phyloP scores from a whole-genome alignment of 2,329 filamentous ascomycete species.

The Canariomyces notabilis region DNA sequence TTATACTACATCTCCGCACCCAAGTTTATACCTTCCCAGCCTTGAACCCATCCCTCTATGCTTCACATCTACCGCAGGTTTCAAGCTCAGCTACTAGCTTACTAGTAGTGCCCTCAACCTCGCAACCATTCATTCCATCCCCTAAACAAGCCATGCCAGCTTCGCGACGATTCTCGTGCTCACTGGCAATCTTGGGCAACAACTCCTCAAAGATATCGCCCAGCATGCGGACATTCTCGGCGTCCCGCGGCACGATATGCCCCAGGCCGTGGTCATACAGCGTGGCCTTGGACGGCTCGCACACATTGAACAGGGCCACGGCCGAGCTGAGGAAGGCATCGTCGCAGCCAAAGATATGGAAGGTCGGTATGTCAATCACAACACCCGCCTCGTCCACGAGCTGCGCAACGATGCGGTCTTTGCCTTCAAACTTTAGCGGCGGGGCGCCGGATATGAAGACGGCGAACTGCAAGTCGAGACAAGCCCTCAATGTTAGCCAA shows the following conservation, averaged over 20 bases:
- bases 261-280: slow-evolving; percentile 49
- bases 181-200: slow-evolving; percentile 17
- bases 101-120: too few species aligned
- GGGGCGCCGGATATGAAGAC: slow-evolving; percentile 43
- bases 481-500: too few species aligned
- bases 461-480: slow-evolving; percentile 37
- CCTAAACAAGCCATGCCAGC: neutral
- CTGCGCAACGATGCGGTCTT: slow-evolving; percentile 24
- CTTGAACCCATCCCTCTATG: too few species aligned
- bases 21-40: too few species aligned
- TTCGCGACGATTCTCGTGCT: slow-evolving; percentile 5
- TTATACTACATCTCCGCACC: too few species aligned
- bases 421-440: slow-evolving; percentile 28
- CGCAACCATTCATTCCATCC: too few species aligned
- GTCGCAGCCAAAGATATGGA: slow-evolving; percentile 35
- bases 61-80: too few species aligned
- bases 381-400: slow-evolving; percentile 29
- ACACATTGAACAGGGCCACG: slow-evolving; percentile 45
- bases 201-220: slow-evolving; percentile 21
- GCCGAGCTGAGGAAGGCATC: slow-evolving; percentile 45
- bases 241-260: slow-evolving; percentile 42
- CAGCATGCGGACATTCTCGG: slow-evolving; percentile 24
- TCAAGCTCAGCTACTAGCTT: too few species aligned
- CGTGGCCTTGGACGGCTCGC: slow-evolving; percentile 38
- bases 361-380: slow-evolving; percentile 33